Base-by-base conservation (phyloP, 805 yeast genomes). In the Kazachstania psychrophila region DNA sequence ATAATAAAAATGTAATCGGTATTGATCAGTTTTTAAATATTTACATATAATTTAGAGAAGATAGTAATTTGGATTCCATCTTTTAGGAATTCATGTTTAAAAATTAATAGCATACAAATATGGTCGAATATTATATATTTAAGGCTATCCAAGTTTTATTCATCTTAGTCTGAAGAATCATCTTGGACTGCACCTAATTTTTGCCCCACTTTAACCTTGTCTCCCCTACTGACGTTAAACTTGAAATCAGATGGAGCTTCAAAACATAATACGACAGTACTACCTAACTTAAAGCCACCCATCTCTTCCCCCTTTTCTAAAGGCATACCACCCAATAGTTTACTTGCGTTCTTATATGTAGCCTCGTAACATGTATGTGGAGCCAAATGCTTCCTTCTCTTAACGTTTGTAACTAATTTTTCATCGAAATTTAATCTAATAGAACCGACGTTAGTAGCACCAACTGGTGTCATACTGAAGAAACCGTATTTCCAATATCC, bases 401-500 rank as follows among this genome's bases (percentile, higher is more conserved):
- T 69, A 23, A 76, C 78, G 58, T 92, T 92, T 11, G 99, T 92
- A 26, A 79, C 72, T 52, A 92, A 72, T 52, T 84, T 88, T 62
- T 80, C 79, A 61, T 92, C 99, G 52, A 92, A 92, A 55, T 88
- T 86, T 46, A 92, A 71, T 41, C 81, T 78, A 46, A 92, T 92
- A 51, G 94, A 81, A 5, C 99, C 99, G 22, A 92, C 99, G 62
- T 92, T 92, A 2, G 98, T 92, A 17, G 99, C 99, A 11, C 99
- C 99, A 10, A 92, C 98, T 0, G 99, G 96, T 1, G 95, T 89
- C 99, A 92, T 92, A 46, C 94, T 80, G 65, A 92, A 92, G 51
- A 92, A 92, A 0, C 99, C 99, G 57, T 92, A 73, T 56, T 82
- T 84, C 98, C 98, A 92, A 52, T 85, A 78, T 1, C 99, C 99